phyloP scores from a whole-genome alignment of 352 stramenopile species.

The Pythium plurisporium region DNA sequence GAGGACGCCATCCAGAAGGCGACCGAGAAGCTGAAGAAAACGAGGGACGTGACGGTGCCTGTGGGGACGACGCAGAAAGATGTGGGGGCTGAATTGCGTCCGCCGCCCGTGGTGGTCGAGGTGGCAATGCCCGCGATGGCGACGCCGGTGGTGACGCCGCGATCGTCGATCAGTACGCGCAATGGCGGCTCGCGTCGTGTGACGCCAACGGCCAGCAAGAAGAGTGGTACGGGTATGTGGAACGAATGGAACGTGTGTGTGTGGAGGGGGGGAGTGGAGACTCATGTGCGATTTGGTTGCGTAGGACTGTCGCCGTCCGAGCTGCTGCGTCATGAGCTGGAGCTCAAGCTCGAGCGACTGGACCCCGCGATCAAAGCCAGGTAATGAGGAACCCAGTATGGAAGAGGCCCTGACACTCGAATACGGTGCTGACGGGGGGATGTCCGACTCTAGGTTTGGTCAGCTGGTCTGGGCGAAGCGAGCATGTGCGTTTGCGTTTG shows the following conservation, averaged over 20 bases:
- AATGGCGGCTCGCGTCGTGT: constrained; percentile 5
- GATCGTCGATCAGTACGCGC: constrained; percentile 3
- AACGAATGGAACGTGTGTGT: too few relatives aligned
- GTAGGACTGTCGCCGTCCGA: neutral
- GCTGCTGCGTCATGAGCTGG: constrained; percentile 3
- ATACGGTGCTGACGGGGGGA: too few relatives aligned
- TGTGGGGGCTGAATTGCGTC: neutral
- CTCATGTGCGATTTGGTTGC: neutral
- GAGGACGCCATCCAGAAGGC: too few relatives aligned
- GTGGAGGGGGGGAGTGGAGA: neutral
- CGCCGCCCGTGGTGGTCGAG: neutral
- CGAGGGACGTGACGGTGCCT: neutral
- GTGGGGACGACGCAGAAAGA: too few relatives aligned
- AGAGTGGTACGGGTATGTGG: neutral
- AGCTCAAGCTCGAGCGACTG: constrained; percentile 7
- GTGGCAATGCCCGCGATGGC: neutral
- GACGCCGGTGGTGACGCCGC: neutral
- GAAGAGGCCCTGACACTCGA: neutral
- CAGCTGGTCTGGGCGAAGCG: constrained; percentile 9
- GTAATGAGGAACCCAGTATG: neutral
- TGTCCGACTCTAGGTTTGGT: constrained; percentile 7
- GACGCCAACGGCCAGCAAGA: neutral
- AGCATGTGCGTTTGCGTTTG: constrained; percentile 4
- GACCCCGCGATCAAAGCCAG: constrained; percentile 5
- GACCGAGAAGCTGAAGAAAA: neutral